Conservation (phyloP, 208 protist genomes). For the Leishmania mexicana region DNA sequence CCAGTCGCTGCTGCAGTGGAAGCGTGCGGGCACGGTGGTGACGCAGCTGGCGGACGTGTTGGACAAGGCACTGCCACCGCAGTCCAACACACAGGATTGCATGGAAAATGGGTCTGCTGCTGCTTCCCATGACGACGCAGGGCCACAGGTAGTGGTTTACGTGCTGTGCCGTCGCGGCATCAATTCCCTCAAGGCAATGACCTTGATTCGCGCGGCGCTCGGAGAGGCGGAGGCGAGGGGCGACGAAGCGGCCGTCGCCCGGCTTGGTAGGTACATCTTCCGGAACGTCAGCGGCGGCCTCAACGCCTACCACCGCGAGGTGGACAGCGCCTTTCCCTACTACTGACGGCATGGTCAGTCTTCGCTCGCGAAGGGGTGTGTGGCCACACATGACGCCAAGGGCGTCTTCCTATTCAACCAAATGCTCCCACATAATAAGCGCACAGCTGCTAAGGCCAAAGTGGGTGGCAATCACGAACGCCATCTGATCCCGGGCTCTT, state of each 20-base stretch:
- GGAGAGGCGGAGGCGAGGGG: constrained; percentile 1
- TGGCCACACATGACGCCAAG: neutral
- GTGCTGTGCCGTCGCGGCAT: constrained; percentile 88
- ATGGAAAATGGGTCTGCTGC: neutral
- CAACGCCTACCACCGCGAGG: constrained; percentile 66
- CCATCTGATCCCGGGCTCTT: neutral
- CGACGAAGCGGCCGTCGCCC: neutral
- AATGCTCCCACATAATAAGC: neutral
- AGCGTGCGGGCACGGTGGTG: constrained; percentile 11
- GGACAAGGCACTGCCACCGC: constrained; percentile 3
- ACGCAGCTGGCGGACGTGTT: constrained; percentile 11
- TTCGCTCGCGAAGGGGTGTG: neutral
- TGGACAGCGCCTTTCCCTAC: constrained; percentile 72
- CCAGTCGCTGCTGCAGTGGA: constrained; percentile 51
- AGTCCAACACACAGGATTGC: neutral
- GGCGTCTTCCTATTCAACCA: neutral
- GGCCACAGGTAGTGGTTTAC: constrained; percentile 25
- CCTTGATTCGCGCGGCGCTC: constrained; percentile 41
- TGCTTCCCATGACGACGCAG: neutral
- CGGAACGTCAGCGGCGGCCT: constrained; percentile 86
- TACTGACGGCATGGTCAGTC: constrained; percentile 35
- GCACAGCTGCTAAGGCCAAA: neutral
- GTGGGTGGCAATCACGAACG: neutral
- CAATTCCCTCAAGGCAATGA: constrained; percentile 50
- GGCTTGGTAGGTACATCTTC: constrained; percentile 17